Percentiles rank a stretch among this genome's conserved stretches.
Conservation (phyloP, 2,329 filamentous ascomycete genomes). For the Paraphoma sp. region DNA sequence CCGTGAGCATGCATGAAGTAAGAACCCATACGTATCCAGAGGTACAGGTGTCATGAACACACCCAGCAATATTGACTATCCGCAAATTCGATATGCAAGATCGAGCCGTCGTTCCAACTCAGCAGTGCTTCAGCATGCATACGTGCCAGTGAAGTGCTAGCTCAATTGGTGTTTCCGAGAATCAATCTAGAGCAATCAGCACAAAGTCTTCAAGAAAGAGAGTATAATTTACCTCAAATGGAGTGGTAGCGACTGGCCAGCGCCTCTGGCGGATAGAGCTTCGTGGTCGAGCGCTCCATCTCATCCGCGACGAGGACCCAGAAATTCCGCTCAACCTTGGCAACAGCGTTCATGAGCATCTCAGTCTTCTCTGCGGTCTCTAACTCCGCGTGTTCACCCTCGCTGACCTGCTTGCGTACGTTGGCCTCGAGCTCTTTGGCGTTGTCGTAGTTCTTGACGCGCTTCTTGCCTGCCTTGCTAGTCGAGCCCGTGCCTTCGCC, state of each 20-base stretch:
- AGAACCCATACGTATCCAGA: no score
- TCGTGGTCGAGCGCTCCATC: constrained; percentile 33
- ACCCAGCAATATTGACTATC: no score
- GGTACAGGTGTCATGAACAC: no score
- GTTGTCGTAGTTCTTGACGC: constrained; percentile 28
- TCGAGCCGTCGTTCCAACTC: no score
- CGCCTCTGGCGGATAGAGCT: constrained; percentile 25
- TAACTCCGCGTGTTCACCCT: constrained; percentile 16
- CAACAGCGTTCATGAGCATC: constrained; percentile 37
- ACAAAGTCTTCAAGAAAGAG: not conserved
- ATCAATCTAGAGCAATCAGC: not conserved
- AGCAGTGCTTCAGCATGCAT: no score
- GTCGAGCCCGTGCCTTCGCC: constrained; percentile 2
- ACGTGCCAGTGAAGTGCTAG: no score
- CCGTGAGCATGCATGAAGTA: no score
- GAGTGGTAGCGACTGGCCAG: constrained; percentile 26
- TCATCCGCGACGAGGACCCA: constrained; percentile 43
- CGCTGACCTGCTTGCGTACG: constrained; percentile 16
- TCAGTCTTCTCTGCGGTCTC: constrained; percentile 25
- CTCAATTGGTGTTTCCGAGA: no score
- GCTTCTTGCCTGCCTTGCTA: constrained; percentile 27
- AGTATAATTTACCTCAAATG: constrained; percentile 1
- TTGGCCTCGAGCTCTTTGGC: constrained; percentile 32
- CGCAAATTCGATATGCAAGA: no score
- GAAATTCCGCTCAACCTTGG: constrained; percentile 33